A percentile compares a stretch with the other conserved stretches of the same genome.
phyloP scores from a whole-genome alignment of 2,329 filamentous ascomycete species.

The Stagonosporopsis tanaceti region DNA sequence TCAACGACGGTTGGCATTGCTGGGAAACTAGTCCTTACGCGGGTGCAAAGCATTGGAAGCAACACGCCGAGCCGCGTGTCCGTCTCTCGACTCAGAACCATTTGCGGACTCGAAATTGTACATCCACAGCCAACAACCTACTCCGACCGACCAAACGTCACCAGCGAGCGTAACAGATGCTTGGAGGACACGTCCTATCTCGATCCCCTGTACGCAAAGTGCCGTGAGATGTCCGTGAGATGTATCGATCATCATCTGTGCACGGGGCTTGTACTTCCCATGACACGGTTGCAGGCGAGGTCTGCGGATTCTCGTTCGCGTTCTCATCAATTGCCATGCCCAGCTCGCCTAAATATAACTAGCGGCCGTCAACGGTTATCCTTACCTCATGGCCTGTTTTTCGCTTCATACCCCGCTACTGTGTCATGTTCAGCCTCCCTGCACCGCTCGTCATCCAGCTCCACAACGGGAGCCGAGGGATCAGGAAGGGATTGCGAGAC shows the following conservation, averaged over 20 bases:
- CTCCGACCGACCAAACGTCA: constrained; percentile 14
- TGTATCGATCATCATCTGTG: background rate
- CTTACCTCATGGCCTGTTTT: constrained; percentile 25
- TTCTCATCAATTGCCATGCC: constrained; percentile 5
- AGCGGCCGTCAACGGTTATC: constrained; percentile 32
- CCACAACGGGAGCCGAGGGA: constrained; percentile 12
- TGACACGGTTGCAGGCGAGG: background rate
- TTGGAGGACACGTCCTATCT: background rate
- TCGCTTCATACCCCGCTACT: constrained; percentile 27
- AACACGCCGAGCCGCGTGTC: constrained; percentile 9
- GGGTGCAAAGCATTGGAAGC: constrained; percentile 9
- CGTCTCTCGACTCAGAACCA: constrained; percentile 1
- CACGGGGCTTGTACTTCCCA: constrained; percentile 1
- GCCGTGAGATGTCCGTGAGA: background rate
- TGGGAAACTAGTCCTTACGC: constrained; percentile 6
- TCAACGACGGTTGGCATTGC: background rate
- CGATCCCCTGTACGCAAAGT: constrained; percentile 2
- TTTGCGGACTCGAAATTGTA: constrained; percentile 10
- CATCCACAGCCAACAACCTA: constrained; percentile 6
- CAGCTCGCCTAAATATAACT: constrained; percentile 21
- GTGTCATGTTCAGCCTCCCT: constrained; percentile 26
- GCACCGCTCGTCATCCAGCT: constrained; percentile 8
- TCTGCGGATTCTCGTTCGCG: constrained; percentile 8
- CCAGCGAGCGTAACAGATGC: background rate
- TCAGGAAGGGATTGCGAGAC: constrained; percentile 17